Base-by-base conservation (phyloP, 805 yeast genomes). In the Starmerella vitae region DNA sequence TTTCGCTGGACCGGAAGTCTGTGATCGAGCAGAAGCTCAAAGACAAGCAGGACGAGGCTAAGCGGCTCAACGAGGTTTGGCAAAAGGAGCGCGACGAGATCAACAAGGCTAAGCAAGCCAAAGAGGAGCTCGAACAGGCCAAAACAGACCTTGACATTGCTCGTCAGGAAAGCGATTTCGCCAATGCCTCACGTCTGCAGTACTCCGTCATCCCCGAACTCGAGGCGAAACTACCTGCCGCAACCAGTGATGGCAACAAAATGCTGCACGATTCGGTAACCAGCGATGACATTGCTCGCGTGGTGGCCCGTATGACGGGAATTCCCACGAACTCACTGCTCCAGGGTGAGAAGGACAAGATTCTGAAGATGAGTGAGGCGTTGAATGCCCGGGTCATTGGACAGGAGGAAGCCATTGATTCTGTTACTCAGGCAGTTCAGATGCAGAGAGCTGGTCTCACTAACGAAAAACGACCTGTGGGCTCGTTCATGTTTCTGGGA, bases 361-460 rank as follows among this genome's bases (percentile, higher is more conserved):
- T 88, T 38, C 59, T 88, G 38, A 79, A 70, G 58, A 91, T 91
- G 96, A 96, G 86, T 58, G 66, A 70, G 5, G 72, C 82, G 0
- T 61, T 88, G 49, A 74, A 74, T 52, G 70, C 71, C 45, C 75
- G 83, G 45, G 96, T 88, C 20, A 75, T 88, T 46, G 97, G 98
- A 5, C 98, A 88, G 60, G 94, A 88, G 54, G 94, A 84, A 54
- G 97, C 97, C 0, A 84, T 91, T 31, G 70, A 71, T 42, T 80
- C 94, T 0, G 78, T 88, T 36, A 70, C 95, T 0, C 94, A 86
- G 59, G 95, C 97, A 1, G 97, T 88, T 13, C 77, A 96, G 59
- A 66, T 88, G 43, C 98, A 91, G 58, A 72, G 98, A 54, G 98
- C 98, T 0, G 98, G 98, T 1, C 71, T 88, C 43, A 88, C 97